Base-by-base conservation (phyloP, 352 stramenopile species). In the Globisporangium viniferum region DNA sequence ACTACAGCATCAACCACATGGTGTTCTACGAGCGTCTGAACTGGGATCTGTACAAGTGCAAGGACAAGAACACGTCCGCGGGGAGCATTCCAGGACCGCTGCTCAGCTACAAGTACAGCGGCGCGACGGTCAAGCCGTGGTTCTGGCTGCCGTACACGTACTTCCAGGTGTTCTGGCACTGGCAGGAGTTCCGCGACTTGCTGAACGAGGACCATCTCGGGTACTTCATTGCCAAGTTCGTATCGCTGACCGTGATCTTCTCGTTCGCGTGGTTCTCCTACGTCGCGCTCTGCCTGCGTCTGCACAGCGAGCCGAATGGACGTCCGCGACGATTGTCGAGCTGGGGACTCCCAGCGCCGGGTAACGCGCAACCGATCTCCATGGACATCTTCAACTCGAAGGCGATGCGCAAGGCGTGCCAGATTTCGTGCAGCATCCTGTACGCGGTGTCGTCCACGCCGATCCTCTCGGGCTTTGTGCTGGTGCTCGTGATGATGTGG, bases 1-100 rank as follows among this genome's bases (percentile, higher is more conserved):
- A 89, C 73, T 94, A 93, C 74, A 92, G 82, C 57, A 91, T 94
- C 71, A 94, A 94, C 69, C 86, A 94, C 81, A 93, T 94, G 84
- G 84, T 94, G 67, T 94, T 91, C 69, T 94, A 94, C 73, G 84
- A 94, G 67, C 81, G 86, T n/a, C 77, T 92, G 80, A 94, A 93
- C 67, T 94, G 82, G 84, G 86, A 94, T 35, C 57, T 94, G 65
- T 94, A 94, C 79, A 90, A 90, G 68, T 94, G 86, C 74, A 88
- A 86, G 24, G 81, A 91, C 70, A 92, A 92, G 71, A 81, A 89
- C 59, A 62, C 80, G 53, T 76, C 75, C 6, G 78, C 67, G 7
- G 84, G 68, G 14, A 69, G 79, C 20, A 92, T 94, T 51, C 86
- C 86, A 0, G 86, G 86, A 0, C 86, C 84, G 18, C 55, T 92